Evolutionary conservation across 805 yeast genomes (phyloP).

Genomic region (Candida insectalens): DNA sequence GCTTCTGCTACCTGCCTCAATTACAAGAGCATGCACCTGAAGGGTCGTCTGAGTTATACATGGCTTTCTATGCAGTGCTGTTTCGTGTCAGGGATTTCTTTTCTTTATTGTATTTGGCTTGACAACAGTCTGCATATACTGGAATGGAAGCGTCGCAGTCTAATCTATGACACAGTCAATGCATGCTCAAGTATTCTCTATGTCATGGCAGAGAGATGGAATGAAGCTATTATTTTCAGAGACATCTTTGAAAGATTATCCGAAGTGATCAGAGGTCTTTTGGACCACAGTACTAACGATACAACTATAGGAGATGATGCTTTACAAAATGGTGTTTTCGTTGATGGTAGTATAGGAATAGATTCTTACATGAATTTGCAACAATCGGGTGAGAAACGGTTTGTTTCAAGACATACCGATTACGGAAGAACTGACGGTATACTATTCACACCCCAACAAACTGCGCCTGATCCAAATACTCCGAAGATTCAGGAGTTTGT

Average conservation of each 20-base stretch:
- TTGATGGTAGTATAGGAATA: constrained; percentile 9
- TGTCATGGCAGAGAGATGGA: constrained; percentile 23
- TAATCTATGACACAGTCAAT: constrained; percentile 21
- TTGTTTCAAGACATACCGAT: constrained; percentile 1
- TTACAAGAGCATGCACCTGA: constrained; percentile 18
- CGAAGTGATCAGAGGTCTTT: constrained; percentile 4
- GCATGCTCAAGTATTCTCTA: constrained; percentile 21
- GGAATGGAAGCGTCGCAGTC: constrained; percentile 15
- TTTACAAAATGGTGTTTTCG: constrained; percentile 6
- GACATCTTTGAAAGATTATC: constrained; percentile 22
- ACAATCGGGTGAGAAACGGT: constrained; percentile 1
- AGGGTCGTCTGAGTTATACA: constrained; percentile 19
- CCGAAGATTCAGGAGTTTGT: not conserved
- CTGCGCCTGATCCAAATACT: not conserved
- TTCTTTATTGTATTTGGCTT: constrained; percentile 24
- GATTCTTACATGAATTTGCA: constrained; percentile 7
- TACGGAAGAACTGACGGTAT: constrained; percentile 6
- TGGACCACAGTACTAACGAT: too few species aligned
- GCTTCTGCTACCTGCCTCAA: constrained; percentile 22
- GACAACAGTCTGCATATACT: constrained; percentile 16
- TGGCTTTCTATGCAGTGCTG: constrained; percentile 25
- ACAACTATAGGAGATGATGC: too few species aligned
- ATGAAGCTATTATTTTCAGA: constrained; percentile 17
- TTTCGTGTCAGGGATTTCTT: constrained; percentile 23
- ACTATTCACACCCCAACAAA: not conserved